Percentiles rank a stretch among this genome's conserved stretches.
These are phyloP conservation scores for Parietichytrium sp. DNA, from an alignment of 108 stramenopile species.

Conservation along the genomic window DNA sequence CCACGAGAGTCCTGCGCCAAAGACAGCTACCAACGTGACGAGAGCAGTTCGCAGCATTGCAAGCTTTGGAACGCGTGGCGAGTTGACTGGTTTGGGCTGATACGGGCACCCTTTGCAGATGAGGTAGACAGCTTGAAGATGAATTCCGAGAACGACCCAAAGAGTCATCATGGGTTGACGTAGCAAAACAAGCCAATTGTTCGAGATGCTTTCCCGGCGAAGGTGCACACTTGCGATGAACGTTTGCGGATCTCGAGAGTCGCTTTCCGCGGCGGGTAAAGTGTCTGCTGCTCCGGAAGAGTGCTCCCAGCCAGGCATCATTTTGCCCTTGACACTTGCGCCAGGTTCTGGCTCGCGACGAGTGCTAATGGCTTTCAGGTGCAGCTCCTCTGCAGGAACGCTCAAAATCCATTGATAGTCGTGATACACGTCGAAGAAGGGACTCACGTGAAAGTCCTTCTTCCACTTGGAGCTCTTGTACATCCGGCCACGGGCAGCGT, in stretches of 20 bases:
- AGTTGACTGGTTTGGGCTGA: not conserved
- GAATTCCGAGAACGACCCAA: constrained; percentile 5
- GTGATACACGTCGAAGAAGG: constrained; percentile 26
- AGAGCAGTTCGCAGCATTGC: no score
- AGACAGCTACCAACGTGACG: no score
- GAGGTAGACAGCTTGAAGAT: not conserved
- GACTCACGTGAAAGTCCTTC: constrained; percentile 38
- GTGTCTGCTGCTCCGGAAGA: not conserved
- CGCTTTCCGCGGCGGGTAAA: not conserved
- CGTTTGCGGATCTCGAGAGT: not conserved
- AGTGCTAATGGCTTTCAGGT: not conserved
- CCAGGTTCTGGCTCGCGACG: constrained; percentile 5
- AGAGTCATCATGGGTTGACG: not conserved
- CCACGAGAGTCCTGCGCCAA: no score
- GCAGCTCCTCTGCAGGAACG: not conserved
- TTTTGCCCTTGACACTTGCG: not conserved
- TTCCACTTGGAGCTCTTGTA: constrained; percentile 9
- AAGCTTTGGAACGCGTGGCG: not conserved
- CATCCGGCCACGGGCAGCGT: not conserved
- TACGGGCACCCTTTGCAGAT: constrained; percentile 11
- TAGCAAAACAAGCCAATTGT: not conserved
- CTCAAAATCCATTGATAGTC: not conserved
- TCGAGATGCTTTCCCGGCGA: not conserved
- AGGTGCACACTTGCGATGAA: not conserved
- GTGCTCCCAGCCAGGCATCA: not conserved